A percentile compares a stretch with the other conserved stretches of the same genome.
phyloP scores from a whole-genome alignment of 1,284 basidiomycete genomes.

The Somion occarium region DNA sequence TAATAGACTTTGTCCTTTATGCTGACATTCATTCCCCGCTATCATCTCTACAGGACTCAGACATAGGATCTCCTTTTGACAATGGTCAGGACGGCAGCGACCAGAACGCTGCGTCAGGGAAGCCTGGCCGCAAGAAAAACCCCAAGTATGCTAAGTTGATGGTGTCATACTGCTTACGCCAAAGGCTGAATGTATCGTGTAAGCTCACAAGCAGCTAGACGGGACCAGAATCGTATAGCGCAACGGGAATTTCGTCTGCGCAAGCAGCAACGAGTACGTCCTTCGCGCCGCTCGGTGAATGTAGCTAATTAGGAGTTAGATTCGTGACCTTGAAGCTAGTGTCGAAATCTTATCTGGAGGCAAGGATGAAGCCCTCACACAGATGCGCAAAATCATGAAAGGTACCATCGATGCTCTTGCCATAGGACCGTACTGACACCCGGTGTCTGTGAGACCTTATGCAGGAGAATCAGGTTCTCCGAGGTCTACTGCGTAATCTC shows the following conservation, averaged over 20 bases:
- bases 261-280: slow-evolving; percentile 75
- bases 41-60: slow-evolving; percentile 46
- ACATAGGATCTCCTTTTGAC: slow-evolving; percentile 49
- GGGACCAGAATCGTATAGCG: slow-evolving; percentile 90
- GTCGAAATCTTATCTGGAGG: slow-evolving; percentile 88
- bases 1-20: slow-evolving; percentile 2
- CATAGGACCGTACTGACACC: slow-evolving; percentile 10
- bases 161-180: slow-evolving; percentile 32
- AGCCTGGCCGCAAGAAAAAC: slow-evolving; percentile 81
- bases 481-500: slow-evolving; percentile 71
- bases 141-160: slow-evolving; percentile 55
- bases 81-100: slow-evolving; percentile 19
- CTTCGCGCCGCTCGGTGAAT: slow-evolving; percentile 6
- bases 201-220: slow-evolving; percentile 79
- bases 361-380: slow-evolving; percentile 80
- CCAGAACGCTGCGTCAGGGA: slow-evolving; percentile 40
- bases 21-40: slow-evolving; percentile 9
- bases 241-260: slow-evolving; percentile 88
- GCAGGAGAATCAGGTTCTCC: slow-evolving; percentile 82
- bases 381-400: slow-evolving; percentile 78
- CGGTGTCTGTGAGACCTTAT: slow-evolving; percentile 59
- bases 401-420: slow-evolving; percentile 35
- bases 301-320: slow-evolving; percentile 55
- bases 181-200: too few relatives aligned
- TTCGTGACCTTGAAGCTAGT: slow-evolving; percentile 87